Evolutionary conservation across 495 filamentous ascomycete species (phyloP).

Genomic region (Xylaria bambusicola): DNA sequence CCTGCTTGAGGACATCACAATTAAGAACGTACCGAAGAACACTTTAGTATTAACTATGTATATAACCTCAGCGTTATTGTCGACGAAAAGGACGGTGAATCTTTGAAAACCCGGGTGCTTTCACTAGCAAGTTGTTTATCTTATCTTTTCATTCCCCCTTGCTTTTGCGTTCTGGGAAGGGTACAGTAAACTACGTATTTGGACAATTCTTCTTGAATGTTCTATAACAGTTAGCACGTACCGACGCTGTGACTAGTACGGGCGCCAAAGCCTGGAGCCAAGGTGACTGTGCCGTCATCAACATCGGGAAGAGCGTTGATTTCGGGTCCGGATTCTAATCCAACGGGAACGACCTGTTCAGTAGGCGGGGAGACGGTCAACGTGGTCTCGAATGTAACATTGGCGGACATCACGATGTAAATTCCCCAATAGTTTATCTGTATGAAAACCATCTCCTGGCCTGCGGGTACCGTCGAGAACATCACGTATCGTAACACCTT

Average conservation of each 20-base stretch:
- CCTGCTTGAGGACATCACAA: conserved; percentile 34
- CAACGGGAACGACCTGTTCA: conserved; percentile 59
- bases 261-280: conserved; percentile 55
- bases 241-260: conserved; percentile 47
- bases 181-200: background rate
- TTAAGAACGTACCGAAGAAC: conserved; percentile 58
- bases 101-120: conserved; percentile 60
- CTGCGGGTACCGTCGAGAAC: conserved; percentile 53
- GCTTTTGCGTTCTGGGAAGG: background rate
- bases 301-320: conserved; percentile 47
- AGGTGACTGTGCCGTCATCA: conserved; percentile 60
- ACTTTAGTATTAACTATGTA: conserved; percentile 53
- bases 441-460: conserved; percentile 59
- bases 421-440: conserved; percentile 59
- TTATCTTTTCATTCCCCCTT: background rate
- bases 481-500: conserved; percentile 60
- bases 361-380: conserved; percentile 59
- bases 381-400: conserved; percentile 54
- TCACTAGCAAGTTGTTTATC: conserved; percentile 50
- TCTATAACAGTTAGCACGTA: conserved; percentile 4
- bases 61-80: conserved; percentile 51
- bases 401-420: conserved; percentile 51
- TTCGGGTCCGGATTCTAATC: conserved; percentile 37
- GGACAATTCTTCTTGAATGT: background rate
- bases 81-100: conserved; percentile 55